Evolutionary conservation across 495 filamentous ascomycete genomes (phyloP), one percentile per base, ranked within the genome.

Genomic region (Parathielavia hyrcaniae): DNA sequence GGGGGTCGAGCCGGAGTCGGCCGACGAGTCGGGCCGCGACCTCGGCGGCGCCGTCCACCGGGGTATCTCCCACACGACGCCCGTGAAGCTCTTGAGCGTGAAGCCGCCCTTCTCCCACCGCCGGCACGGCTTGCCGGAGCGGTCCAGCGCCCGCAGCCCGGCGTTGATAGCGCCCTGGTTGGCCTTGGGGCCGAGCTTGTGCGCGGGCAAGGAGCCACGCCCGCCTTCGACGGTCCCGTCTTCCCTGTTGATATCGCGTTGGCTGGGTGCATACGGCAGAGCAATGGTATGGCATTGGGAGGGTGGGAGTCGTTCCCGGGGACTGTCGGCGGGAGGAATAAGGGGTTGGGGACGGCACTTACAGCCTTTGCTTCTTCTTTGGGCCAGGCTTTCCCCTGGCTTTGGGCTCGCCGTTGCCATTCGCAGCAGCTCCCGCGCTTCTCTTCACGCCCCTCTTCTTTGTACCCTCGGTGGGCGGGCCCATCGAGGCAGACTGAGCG

Each of bases 111-210:
- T 88, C 63, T 83, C 75, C 93, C 93, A 98, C 67, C 86, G 91
- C 57, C 95, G 87, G 67, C 92, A 97, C 2, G 92, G 89, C 58
- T 91, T 86, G 47, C 91, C 89, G 1, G 84, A 86, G 40, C 92
- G 86, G 70, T 98, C 93, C 44, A 98, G 83, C 5, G 93, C 95
- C 50, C 93, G 88, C 35, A 98, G 84, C 53, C 89, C 88, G 50
- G 95, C 93, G 67, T 98, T 98, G 77, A 98, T 98, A 55, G 92
- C 92, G 56, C 93, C 93, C 65, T 93, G 89, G 72, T 97, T 98
- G 44, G 93, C 92, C 74, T 97, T 98, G 50, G 93, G 93, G 12
- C 92, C 92, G 20, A 97, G 86, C 69, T 93, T 95, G 66, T 89
- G 88, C 43, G 68, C 65, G 46, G 66, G 67, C 17, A 71, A 61